Percentiles rank a stretch among this genome's conserved stretches.
Evolutionary conservation across 208 protist species (phyloP).

Genomic region (Trypanosoma lewisi): DNA sequence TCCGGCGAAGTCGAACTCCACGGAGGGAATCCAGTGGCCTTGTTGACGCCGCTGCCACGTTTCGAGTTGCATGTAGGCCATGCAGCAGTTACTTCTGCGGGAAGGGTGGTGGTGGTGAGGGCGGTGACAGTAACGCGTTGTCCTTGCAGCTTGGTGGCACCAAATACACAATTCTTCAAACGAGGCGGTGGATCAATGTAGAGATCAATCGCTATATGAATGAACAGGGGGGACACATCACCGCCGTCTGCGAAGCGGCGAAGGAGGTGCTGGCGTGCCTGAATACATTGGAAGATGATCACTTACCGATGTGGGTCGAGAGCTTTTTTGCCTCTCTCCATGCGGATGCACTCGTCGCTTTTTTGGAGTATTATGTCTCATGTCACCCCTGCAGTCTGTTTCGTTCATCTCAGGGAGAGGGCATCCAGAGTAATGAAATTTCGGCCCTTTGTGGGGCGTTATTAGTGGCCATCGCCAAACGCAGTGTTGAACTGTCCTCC

Average conservation of each 20-base stretch:
- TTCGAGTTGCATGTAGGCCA: background rate
- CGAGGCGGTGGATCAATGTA: constrained; percentile 22
- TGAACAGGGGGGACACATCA: constrained; percentile 14
- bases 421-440: background rate
- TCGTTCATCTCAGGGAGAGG: background rate
- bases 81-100: background rate
- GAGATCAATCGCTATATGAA: constrained; percentile 19
- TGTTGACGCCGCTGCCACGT: background rate
- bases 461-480: constrained; percentile 11
- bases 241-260: constrained; percentile 12
- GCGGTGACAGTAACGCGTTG: background rate
- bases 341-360: constrained; percentile 40
- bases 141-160: background rate
- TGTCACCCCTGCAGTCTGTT: constrained; percentile 11
- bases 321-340: constrained; percentile 22
- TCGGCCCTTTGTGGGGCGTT: constrained; percentile 16
- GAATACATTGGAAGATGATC: background rate
- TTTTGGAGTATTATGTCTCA: constrained; percentile 36
- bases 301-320: background rate
- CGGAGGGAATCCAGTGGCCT: background rate
- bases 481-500: constrained; percentile 28
- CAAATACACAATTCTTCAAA: constrained; percentile 19
- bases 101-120: background rate
- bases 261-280: background rate
- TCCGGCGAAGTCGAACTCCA: background rate